Percentiles rank a stretch among this genome's conserved stretches.
Evolutionary conservation across 192 early-diverging fungal species (phyloP).

Genomic region (Gamsiella multidivaricata): DNA sequence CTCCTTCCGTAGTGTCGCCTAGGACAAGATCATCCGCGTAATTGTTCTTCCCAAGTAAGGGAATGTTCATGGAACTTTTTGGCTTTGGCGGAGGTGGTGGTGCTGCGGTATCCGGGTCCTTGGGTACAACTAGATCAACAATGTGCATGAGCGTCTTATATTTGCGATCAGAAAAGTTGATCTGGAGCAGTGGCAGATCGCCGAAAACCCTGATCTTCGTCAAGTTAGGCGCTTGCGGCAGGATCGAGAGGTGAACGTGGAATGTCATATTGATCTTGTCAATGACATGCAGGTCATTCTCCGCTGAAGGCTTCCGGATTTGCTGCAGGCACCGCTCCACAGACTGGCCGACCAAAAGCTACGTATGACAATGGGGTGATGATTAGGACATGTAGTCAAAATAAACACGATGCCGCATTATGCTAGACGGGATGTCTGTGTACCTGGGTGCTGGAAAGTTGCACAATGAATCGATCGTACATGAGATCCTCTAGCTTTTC

Average conservation of each 20-base stretch:
- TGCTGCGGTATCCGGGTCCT: conserved; percentile 34
- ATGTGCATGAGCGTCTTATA: conserved; percentile 90
- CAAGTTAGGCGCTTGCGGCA: conserved; percentile 79
- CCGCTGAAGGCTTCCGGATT: conserved; percentile 63
- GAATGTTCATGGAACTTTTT: conserved; percentile 25
- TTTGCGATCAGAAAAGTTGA: conserved; percentile 95
- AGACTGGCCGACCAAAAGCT: conserved; percentile 80
- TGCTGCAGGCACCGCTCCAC: conserved; percentile 78
- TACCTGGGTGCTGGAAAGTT: conserved; percentile 85
- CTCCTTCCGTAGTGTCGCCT: conserved; percentile 36
- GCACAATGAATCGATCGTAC: conserved; percentile 91
- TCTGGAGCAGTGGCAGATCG: conserved; percentile 81
- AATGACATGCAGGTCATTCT: conserved; percentile 81
- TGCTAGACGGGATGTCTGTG: background rate
- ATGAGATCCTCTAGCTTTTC: conserved; percentile 79
- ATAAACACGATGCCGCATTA: background rate
- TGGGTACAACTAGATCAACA: conserved; percentile 73
- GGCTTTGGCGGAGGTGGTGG: conserved; percentile 22
- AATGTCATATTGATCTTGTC: conserved; percentile 90
- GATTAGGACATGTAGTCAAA: background rate
- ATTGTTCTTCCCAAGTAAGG: conserved; percentile 23
- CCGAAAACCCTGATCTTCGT: conserved; percentile 83
- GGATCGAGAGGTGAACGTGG: conserved; percentile 84
- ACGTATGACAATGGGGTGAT: background rate
- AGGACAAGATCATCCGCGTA: conserved; percentile 43